Evolutionary conservation across 2,329 filamentous ascomycete species (phyloP).

Genomic region (Beauveria scarabaeidicola): DNA sequence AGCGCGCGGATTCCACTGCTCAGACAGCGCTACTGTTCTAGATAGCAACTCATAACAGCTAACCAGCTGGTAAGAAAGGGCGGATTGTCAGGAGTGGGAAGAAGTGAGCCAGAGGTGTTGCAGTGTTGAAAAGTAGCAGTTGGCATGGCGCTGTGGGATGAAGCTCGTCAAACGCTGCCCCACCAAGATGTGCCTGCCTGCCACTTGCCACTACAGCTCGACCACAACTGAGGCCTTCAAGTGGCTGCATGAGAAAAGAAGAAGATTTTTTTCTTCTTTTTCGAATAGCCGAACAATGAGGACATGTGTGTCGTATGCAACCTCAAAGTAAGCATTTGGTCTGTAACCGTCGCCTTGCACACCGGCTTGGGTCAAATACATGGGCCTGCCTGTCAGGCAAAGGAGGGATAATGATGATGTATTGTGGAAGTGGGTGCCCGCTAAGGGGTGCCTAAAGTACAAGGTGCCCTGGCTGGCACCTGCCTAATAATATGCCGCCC

Average conservation of each 20-base stretch:
- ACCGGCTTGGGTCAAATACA: too few relatives aligned
- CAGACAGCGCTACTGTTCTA: background rate
- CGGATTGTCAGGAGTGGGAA: background rate
- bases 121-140: background rate
- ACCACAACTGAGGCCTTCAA: too few relatives aligned
- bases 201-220: background rate
- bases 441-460: too few relatives aligned
- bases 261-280: background rate
- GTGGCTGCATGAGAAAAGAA: background rate
- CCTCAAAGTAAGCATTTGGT: too few relatives aligned
- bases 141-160: background rate
- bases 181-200: background rate
- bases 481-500: too few relatives aligned
- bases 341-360: too few relatives aligned
- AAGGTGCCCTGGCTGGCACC: too few relatives aligned
- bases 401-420: too few relatives aligned
- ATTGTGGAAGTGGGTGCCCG: too few relatives aligned
- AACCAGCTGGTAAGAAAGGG: background rate
- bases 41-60: background rate
- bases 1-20: background rate
- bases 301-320: too few relatives aligned
- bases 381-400: background rate
- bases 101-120: background rate
- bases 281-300: too few relatives aligned
- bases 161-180: constrained; percentile 2